phyloP scores from a whole-genome alignment of 495 filamentous ascomycete genomes.

The Thozetella sp. region DNA sequence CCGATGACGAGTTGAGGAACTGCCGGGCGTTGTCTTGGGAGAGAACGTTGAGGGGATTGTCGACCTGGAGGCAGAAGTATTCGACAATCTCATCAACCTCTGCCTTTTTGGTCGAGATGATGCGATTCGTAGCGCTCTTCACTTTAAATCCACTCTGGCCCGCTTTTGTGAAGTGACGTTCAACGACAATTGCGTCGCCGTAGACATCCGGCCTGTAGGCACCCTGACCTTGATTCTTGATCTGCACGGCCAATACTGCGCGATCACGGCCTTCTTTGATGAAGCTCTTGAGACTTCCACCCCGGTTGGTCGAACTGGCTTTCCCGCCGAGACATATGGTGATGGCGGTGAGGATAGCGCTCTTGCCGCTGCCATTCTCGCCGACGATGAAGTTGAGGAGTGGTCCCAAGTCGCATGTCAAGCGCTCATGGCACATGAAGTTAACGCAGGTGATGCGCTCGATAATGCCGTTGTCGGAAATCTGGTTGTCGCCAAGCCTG shows the following conservation, averaged over 20 bases:
- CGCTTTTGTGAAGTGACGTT: conserved; percentile 81
- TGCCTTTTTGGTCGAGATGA: conserved; percentile 78
- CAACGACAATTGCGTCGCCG: conserved; percentile 84
- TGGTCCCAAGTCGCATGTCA: conserved; percentile 82
- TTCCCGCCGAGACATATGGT: conserved; percentile 94
- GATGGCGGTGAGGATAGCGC: conserved; percentile 91
- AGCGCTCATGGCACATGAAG: conserved; percentile 90
- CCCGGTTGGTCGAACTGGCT: conserved; percentile 92
- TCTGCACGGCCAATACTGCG: conserved; percentile 62
- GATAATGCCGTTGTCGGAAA: conserved; percentile 83
- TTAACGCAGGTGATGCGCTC: conserved; percentile 84
- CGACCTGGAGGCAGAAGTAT: conserved; percentile 89
- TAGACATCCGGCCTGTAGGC: conserved; percentile 83
- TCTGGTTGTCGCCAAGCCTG: conserved; percentile 62
- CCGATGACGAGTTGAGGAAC: conserved; percentile 83
- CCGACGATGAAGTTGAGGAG: conserved; percentile 98
- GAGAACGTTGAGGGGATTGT: conserved; percentile 97
- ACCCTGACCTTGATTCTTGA: conserved; percentile 86
- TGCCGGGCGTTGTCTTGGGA: conserved; percentile 95
- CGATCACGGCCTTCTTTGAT: conserved; percentile 86
- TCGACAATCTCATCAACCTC: conserved; percentile 95
- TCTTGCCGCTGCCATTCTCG: conserved; percentile 98
- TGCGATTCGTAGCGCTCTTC: conserved; percentile 70
- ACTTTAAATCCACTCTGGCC: conserved; percentile 85
- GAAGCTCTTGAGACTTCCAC: conserved; percentile 87